Conservation (phyloP, 306 rosid genomes). For the Ochetophila trinervis region DNA sequence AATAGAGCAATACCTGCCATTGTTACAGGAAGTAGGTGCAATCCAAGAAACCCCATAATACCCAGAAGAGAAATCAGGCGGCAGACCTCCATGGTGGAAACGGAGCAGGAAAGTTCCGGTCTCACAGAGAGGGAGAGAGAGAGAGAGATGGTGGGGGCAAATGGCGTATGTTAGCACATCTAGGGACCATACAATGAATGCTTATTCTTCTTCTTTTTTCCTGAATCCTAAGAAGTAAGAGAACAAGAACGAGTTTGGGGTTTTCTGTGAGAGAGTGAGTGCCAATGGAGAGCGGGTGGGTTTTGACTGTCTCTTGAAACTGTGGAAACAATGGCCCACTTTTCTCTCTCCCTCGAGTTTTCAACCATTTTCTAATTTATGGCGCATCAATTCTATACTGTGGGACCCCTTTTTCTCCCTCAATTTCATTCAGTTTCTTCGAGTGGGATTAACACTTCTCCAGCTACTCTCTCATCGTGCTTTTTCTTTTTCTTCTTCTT, state of each 20-base stretch:
- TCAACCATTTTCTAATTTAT: background rate
- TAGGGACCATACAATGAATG: too few relatives aligned
- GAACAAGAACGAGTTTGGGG: too few relatives aligned
- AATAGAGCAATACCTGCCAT: slow-evolving; percentile 60
- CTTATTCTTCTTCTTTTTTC: too few relatives aligned
- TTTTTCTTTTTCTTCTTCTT: too few relatives aligned
- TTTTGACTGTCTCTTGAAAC: slow-evolving; percentile 11
- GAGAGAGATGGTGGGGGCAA: slow-evolving; percentile 1
- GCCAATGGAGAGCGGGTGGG: background rate
- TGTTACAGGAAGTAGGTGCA: slow-evolving; percentile 50
- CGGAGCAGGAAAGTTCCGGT: slow-evolving; percentile 13
- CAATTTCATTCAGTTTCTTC: too few relatives aligned
- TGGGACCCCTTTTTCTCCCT: background rate
- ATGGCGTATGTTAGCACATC: too few relatives aligned
- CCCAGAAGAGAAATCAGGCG: slow-evolving; percentile 41
- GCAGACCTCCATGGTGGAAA: slow-evolving; percentile 44
- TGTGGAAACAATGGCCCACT: slow-evolving; percentile 6
- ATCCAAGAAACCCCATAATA: slow-evolving; percentile 51
- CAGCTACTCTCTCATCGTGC: too few relatives aligned
- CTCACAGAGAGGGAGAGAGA: slow-evolving; percentile 11
- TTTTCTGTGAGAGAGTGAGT: too few relatives aligned
- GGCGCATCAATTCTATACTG: background rate
- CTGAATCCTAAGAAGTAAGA: too few relatives aligned
- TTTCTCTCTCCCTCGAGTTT: background rate
- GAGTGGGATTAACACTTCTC: too few relatives aligned